These are phyloP conservation scores for Immersiella caudata DNA, from an alignment of 495 filamentous ascomycete species.

Conservation along the genomic window DNA sequence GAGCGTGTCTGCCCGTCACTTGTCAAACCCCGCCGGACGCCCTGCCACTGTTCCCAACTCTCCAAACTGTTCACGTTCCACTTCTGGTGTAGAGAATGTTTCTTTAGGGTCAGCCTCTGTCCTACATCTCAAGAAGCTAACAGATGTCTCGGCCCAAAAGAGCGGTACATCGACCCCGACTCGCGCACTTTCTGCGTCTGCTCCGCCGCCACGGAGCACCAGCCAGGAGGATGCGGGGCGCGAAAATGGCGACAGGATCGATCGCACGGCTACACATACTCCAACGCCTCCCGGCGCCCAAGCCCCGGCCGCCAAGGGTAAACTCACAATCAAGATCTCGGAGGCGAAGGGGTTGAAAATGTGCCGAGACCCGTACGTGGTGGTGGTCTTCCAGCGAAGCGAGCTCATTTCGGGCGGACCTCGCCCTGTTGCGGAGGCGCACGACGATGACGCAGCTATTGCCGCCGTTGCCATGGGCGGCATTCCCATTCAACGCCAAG, in stretches of 20 bases:
- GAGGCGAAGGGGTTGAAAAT: conserved; percentile 81
- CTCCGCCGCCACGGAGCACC: conserved; percentile 42
- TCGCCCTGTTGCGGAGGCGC: conserved; percentile 48
- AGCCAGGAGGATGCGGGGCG: conserved; percentile 46
- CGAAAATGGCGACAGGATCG: conserved; percentile 35
- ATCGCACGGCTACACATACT: conserved; percentile 46
- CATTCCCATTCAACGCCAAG: conserved; percentile 65
- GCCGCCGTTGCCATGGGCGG: conserved; percentile 54
- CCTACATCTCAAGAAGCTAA: conserved; percentile 84
- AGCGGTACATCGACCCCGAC: conserved; percentile 87
- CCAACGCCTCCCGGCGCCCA: conserved; percentile 54
- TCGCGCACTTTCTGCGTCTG: conserved; percentile 68
- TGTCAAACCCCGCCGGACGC: conserved; percentile 71
- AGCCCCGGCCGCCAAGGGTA: conserved; percentile 80
- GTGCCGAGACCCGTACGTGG: conserved; percentile 88
- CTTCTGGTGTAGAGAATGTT: conserved; percentile 54
- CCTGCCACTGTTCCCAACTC: conserved; percentile 60
- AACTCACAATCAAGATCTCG: conserved; percentile 82
- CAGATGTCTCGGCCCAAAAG: conserved; percentile 76
- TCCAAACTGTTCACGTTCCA: conserved; percentile 51
- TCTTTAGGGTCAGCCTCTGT: conserved; percentile 60
- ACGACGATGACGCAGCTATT: conserved; percentile 50
- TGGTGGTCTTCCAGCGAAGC: conserved; percentile 94
- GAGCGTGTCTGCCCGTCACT: conserved; percentile 68
- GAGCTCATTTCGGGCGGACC: conserved; percentile 92